These are phyloP conservation scores for Golubevia pallescens DNA, from an alignment of 1,284 basidiomycete genomes.

Conservation along the genomic window DNA sequence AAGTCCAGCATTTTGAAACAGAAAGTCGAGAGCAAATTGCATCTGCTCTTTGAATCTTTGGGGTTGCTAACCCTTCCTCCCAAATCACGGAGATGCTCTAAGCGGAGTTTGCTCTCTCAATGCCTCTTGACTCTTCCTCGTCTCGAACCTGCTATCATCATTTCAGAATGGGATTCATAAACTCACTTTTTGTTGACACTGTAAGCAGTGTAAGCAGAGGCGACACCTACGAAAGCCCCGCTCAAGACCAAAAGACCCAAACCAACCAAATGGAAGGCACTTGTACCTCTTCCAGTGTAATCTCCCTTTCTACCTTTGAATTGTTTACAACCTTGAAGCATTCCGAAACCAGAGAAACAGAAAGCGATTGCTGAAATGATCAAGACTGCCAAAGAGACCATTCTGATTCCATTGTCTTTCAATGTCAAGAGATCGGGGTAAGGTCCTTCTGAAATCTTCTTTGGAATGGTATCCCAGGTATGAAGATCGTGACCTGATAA, in stretches of 20 bases:
- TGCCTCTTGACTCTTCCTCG: too few relatives aligned
- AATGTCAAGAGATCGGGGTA: constrained; percentile 20
- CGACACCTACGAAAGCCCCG: constrained; percentile 33
- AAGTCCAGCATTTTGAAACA: too few relatives aligned
- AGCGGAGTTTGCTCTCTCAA: too few relatives aligned
- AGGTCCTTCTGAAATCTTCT: constrained; percentile 5
- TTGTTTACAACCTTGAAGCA: constrained; percentile 32
- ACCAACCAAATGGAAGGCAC: constrained; percentile 31
- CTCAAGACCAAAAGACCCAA: constrained; percentile 26
- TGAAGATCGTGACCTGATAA: constrained; percentile 27
- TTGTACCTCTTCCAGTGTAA: constrained; percentile 42
- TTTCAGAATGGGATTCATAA: too few relatives aligned
- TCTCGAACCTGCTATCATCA: background rate
- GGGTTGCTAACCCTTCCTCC: too few relatives aligned
- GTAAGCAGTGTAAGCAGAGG: constrained; percentile 32
- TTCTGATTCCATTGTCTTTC: constrained; percentile 31
- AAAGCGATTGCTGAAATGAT: constrained; percentile 30
- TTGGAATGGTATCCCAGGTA: constrained; percentile 11
- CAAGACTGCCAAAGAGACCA: constrained; percentile 29
- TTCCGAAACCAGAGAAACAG: constrained; percentile 26
- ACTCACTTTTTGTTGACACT: constrained; percentile 17
- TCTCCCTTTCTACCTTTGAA: constrained; percentile 39
- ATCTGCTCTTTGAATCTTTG: too few relatives aligned
- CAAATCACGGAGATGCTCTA: too few relatives aligned
- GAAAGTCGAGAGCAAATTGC: too few relatives aligned